Base-by-base conservation (phyloP, 176 grass and related monocot genomes). In the Elymus sibiricus region DNA sequence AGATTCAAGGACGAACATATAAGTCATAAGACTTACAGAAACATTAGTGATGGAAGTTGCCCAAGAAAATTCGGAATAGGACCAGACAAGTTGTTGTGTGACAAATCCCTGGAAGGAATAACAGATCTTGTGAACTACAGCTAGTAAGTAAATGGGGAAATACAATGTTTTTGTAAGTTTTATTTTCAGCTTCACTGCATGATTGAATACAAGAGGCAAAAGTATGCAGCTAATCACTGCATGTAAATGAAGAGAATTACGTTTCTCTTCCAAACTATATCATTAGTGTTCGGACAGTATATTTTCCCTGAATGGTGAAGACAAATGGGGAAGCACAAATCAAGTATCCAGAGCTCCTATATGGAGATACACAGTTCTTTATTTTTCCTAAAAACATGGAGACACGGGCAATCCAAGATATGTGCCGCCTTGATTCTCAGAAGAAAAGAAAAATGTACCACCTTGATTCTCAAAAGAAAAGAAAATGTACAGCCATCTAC, bases 31-130 rank as follows among this genome's bases (percentile, higher is more conserved):
- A 84, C 91, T 83, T 90, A 96, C 88, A 96, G 51, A 46, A 93
- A 84, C 8, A 87, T 79, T 31, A 96, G 79, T 6, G 22, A 92
- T 12, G 65, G 6, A 75, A 96, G 69, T 72, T 83, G 72, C n/a
- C 83, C 91, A 80, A 96, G 82, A 62, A 44, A 83, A 69, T 90
- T 66, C 25, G 89, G 94, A 86, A 96, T 91, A 44, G 47, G 14
- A 0, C 91, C 94, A 55, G 82, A 90, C 63, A 93, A 84, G 44
- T 88, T 93, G 74, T 96, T 96, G 81, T 88, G 78, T 81, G 89
- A 91, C 42, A 96, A 90, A 90, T 96, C 87, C 60, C 89, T 96
- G 89, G 29, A 81, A 90, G 70, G 16, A 47, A 25, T 73, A 79
- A 37, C n/a, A 74, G 3, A 43, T 70, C 3, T 27, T 62, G 38